Base-by-base conservation (phyloP, 2,329 filamentous ascomycete species). In the Dothideomycetes sp. region DNA sequence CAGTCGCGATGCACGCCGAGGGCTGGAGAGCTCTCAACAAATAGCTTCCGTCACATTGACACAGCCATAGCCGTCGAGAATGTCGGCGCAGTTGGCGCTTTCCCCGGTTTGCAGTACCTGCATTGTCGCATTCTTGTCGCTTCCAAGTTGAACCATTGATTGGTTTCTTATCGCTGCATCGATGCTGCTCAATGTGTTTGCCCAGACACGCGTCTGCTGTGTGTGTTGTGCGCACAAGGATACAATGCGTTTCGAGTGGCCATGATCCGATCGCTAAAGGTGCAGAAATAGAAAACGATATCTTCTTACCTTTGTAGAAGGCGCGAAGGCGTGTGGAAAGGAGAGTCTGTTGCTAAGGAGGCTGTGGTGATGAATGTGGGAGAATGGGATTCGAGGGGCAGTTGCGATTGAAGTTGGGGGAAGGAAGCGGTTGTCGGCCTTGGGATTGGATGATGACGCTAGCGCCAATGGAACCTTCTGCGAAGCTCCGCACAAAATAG, bases 261-360 rank as follows among this genome's bases (percentile, higher is more conserved):
- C 25, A 27, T 29, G 34, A 25, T 25, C 30, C 34, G 25, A 29
- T 20, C 11, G 20, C n/a, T 20, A 27, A 29, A 23, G 34, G 34
- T 37, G n/a, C n/a, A 22, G 17, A 29, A 12, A 7, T 7, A 24
- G 23, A 7, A 24, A 7, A 24, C 23, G 23, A 24, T 7, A 12
- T 24, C 12, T 12, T 31, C 36, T 39, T 39, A 39, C 36, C 36
- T 39, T 39, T 39, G 36, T n/a, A n/a, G 13, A 31, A 33, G 31
- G 36, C 16, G 36, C 8, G 18, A 24, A 18, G 23, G 36, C n/a
- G 36, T 31, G 28, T 39, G 11, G 20, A 31, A 18, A 39, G 7
- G 28, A 16, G 27, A 25, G 11, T 31, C n/a, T 27, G 11, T 16
- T 30, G 37, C 29, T 20, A 29, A 27, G 33, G 27, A 22, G 29